Percentiles rank a stretch among this genome's conserved stretches.
Evolutionary conservation across 305 asterid genomes (phyloP).

Genomic region (Fraxinus sp.): DNA sequence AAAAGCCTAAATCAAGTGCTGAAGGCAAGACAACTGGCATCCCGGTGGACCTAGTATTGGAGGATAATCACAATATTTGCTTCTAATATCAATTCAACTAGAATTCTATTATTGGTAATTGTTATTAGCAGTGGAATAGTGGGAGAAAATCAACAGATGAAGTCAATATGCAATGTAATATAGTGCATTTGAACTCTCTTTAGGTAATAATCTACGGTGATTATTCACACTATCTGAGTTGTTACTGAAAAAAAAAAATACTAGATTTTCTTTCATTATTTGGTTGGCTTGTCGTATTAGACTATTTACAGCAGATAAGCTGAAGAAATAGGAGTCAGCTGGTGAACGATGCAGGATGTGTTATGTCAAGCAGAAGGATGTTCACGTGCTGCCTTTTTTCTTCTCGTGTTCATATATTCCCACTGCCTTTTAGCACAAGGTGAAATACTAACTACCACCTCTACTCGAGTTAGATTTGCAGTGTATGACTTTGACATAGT

Average conservation of each 20-base stretch:
- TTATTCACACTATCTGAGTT: not conserved
- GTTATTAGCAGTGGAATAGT: not conserved
- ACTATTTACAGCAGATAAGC: not conserved
- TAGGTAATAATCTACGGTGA: not conserved
- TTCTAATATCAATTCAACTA: not conserved
- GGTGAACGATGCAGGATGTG: not conserved
- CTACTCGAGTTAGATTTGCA: not conserved
- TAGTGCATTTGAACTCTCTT: not conserved
- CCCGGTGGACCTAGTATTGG: not conserved
- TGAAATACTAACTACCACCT: not conserved
- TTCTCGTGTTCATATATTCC: not conserved
- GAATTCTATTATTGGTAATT: not conserved
- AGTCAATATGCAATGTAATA: not conserved
- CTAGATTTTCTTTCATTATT: not conserved
- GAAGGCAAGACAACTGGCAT: not conserved
- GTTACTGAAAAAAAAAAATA: not conserved
- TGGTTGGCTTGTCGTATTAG: not conserved
- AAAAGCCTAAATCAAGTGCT: not conserved
- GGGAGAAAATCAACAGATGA: not conserved
- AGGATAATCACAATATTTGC: not conserved
- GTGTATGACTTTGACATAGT: not conserved
- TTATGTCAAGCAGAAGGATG: not conserved
- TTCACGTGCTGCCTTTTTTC: not conserved
- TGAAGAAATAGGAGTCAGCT: not conserved
- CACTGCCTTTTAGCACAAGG: not conserved